These are phyloP conservation scores for Plantago ovata DNA, from an alignment of 257 asterid species.

Conservation along the genomic window DNA sequence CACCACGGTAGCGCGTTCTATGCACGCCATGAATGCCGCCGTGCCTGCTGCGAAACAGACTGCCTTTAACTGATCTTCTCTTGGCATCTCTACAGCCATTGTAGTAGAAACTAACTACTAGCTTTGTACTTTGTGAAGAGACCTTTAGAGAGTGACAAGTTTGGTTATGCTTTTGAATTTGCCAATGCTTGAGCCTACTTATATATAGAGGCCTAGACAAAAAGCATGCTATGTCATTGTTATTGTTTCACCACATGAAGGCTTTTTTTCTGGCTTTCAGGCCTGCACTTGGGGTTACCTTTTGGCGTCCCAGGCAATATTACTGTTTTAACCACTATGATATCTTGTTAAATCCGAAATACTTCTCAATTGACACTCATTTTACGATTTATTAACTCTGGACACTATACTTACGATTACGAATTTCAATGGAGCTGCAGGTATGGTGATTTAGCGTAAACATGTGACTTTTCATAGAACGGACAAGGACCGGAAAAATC, in stretches of 20 bases:
- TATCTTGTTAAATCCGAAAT: too few species aligned
- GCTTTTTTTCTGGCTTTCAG: conserved; percentile 1
- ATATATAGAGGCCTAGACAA: conserved; percentile 25
- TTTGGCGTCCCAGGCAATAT: too few species aligned
- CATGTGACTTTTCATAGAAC: too few species aligned
- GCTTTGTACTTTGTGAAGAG: background rate
- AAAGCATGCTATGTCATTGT: conserved; percentile 1
- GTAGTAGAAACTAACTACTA: background rate
- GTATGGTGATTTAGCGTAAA: too few species aligned
- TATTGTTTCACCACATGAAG: background rate
- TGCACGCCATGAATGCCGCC: conserved; percentile 77
- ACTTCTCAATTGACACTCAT: too few species aligned
- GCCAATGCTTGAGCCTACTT: conserved; percentile 20
- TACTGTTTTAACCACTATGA: too few species aligned
- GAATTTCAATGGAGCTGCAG: too few species aligned
- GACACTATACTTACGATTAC: too few species aligned
- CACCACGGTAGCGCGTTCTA: conserved; percentile 54
- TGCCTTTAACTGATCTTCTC: conserved; percentile 53
- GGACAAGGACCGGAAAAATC: too few species aligned
- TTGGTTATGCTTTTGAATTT: background rate
- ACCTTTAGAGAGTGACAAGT: background rate
- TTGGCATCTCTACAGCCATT: conserved; percentile 36
- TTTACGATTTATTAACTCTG: too few species aligned
- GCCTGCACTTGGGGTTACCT: too few species aligned
- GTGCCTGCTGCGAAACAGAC: conserved; percentile 88